phyloP scores from a whole-genome alignment of 495 filamentous ascomycete genomes.

The Echria macrotheca region DNA sequence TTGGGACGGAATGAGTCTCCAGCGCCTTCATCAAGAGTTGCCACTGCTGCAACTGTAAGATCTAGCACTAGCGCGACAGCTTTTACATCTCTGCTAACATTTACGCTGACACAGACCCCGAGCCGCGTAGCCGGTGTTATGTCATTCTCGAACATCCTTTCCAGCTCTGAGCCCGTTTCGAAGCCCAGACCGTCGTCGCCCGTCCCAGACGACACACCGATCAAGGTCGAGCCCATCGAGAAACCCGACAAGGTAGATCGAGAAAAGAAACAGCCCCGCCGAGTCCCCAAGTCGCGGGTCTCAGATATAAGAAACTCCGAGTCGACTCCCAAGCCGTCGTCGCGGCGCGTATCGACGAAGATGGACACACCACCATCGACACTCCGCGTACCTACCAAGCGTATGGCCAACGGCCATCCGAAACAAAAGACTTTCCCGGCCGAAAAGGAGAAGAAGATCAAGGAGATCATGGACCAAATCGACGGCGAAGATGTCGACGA shows the following conservation, averaged over 20 bases:
- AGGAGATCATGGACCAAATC: slow-evolving; percentile 57
- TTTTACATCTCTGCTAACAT: slow-evolving; percentile 18
- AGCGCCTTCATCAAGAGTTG: slow-evolving; percentile 23
- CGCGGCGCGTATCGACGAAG: slow-evolving; percentile 38
- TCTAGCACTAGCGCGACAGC: slow-evolving; percentile 11
- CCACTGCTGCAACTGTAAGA: slow-evolving; percentile 35
- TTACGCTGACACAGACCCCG: slow-evolving; percentile 44
- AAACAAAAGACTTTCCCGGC: slow-evolving; percentile 52
- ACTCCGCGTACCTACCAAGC: slow-evolving; percentile 43
- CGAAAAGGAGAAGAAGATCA: slow-evolving; percentile 64
- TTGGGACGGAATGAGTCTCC: slow-evolving; percentile 43
- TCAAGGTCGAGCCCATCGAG: slow-evolving; percentile 24
- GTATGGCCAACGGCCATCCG: slow-evolving; percentile 44
- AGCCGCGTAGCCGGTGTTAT: slow-evolving; percentile 73
- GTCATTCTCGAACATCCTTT: slow-evolving; percentile 88
- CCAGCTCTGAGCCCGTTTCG: slow-evolving; percentile 58
- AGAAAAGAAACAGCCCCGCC: slow-evolving; percentile 32
- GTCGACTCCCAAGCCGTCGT: slow-evolving; percentile 33
- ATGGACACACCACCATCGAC: slow-evolving; percentile 41
- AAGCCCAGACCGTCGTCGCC: slow-evolving; percentile 42
- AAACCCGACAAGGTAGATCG: slow-evolving; percentile 18
- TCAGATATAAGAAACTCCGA: slow-evolving; percentile 35
- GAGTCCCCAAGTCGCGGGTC: slow-evolving; percentile 40
- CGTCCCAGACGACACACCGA: slow-evolving; percentile 21
- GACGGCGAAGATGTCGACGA: slow-evolving; percentile 65